Percentiles rank a stretch among this genome's conserved stretches.
Evolutionary conservation across 768 basidiomycete genomes (phyloP).

Genomic region (Scleroderma citrinum): DNA sequence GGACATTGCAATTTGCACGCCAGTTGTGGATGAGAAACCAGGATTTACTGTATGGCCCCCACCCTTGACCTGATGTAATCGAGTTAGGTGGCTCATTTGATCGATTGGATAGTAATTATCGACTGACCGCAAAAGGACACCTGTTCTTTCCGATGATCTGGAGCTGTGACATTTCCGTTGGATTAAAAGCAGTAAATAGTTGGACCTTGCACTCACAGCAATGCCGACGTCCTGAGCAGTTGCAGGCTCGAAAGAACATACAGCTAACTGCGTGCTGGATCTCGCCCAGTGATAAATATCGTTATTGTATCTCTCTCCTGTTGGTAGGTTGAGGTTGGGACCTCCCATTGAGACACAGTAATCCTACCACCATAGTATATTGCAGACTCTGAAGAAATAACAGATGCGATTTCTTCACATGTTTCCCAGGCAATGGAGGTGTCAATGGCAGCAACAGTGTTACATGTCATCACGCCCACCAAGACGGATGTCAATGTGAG

Average conservation of each 20-base stretch:
- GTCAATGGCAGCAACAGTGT: too few relatives aligned
- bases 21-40: conserved; percentile 50
- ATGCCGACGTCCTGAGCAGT: conserved; percentile 43
- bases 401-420: conserved; percentile 33
- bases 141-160: conserved; percentile 36
- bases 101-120: conserved; percentile 3
- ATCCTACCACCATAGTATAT: conserved; percentile 42
- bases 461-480: too few relatives aligned
- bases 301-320: conserved; percentile 20
- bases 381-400: conserved; percentile 38
- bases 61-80: conserved; percentile 46
- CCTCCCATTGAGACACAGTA: neutral
- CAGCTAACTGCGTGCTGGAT: conserved; percentile 40
- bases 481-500: too few relatives aligned
- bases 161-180: conserved; percentile 1
- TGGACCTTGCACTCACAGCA: conserved; percentile 32
- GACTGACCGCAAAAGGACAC: conserved; percentile 24
- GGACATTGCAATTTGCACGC: conserved; percentile 51
- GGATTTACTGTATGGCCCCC: conserved; percentile 51
- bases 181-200: neutral
- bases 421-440: neutral
- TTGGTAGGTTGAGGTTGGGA: too few relatives aligned
- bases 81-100: too few relatives aligned
- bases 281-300: conserved; percentile 43
- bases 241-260: conserved; percentile 56